Evolutionary conservation across 75 land plant genomes (phyloP), one percentile per base, ranked within the genome.

Genomic region (Chamaecyparis obtusa): DNA sequence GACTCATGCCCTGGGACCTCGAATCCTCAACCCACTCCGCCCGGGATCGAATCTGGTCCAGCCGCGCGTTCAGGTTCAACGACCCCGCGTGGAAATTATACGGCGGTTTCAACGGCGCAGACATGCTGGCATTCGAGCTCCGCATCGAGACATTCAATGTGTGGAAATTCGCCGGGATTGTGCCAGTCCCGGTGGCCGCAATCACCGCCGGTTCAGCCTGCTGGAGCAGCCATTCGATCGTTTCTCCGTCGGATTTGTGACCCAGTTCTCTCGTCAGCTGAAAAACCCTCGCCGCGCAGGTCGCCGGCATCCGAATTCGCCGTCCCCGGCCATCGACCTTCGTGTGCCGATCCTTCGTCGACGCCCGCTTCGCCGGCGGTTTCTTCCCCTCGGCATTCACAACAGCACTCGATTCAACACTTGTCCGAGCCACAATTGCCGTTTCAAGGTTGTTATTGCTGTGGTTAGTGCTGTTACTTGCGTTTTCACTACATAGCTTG

Each of bases 171-270:
- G 98, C 98, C 27, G 98, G 98, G 30, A 96, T 94, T 21, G 98
- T 96, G 39, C 98, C 98, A 16, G 98, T 96, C 0, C 98, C 98
- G 0, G 98, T 96, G 33, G 98, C 97, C 16, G 97, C 95, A 79
- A 96, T 92, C 44, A 96, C 95, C n/a, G 96, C 93, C 37, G 94
- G 94, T 91, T 96, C 98, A 0, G 98, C 95, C 82, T 96, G 98
- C 88, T 94, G 94, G 56, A 96, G 93, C 69, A 96, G 86, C 98
- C 98, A 96, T 88, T 96, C 97, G 49, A 95, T 95, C 43, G 97
- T 96, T 86, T 96, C 97, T 14, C 97, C 97, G 87, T 96, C 97
- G 19, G 97, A 94, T 85, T 95, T 96, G 90, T 95, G 95, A 13
- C 96, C 96, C 13, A 96, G 89, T 78, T 96, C 97, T 37, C 96